A percentile compares a stretch with the other conserved stretches of the same genome.
Conservation (phyloP, 108 stramenopile genomes). For the Thalassiosira profunda region DNA sequence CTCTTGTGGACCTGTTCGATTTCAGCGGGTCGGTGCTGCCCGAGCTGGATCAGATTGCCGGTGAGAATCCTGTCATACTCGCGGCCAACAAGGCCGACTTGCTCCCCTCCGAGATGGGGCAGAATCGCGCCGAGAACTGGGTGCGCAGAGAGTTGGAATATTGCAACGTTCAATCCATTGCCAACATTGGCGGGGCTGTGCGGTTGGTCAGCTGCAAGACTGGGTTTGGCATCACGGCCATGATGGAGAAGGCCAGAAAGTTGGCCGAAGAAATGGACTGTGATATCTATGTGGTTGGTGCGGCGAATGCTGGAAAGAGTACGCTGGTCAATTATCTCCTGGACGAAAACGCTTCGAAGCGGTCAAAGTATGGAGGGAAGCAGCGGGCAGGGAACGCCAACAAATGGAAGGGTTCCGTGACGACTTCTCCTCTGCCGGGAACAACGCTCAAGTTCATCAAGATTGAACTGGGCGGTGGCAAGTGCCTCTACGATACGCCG, state of each 20-base stretch:
- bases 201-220: constrained; percentile 88
- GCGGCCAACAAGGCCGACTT: constrained; percentile 93
- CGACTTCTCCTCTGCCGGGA: constrained; percentile 86
- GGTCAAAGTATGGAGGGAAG: constrained; percentile 40
- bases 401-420: constrained; percentile 77
- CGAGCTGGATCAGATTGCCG: constrained; percentile 87
- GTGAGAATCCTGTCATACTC: constrained; percentile 92
- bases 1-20: constrained; percentile 91
- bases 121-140: constrained; percentile 85
- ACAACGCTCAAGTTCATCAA: constrained; percentile 92
- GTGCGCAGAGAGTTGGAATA: constrained; percentile 91
- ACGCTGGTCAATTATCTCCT: constrained; percentile 87
- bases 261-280: constrained; percentile 81
- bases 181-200: constrained; percentile 90
- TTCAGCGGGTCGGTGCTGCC: constrained; percentile 89
- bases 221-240: constrained; percentile 72
- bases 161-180: constrained; percentile 79
- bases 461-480: constrained; percentile 82
- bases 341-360: constrained; percentile 48
- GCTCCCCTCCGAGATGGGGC: constrained; percentile 84
- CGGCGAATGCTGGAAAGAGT: constrained; percentile 92
- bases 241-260: constrained; percentile 79
- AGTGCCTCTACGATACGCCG: constrained; percentile 82
- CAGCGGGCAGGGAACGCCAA: constrained; percentile 80
- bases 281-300: constrained; percentile 92